Base-by-base conservation (phyloP, 2,329 filamentous ascomycete genomes). In the Mycosphaerella arachidis region DNA sequence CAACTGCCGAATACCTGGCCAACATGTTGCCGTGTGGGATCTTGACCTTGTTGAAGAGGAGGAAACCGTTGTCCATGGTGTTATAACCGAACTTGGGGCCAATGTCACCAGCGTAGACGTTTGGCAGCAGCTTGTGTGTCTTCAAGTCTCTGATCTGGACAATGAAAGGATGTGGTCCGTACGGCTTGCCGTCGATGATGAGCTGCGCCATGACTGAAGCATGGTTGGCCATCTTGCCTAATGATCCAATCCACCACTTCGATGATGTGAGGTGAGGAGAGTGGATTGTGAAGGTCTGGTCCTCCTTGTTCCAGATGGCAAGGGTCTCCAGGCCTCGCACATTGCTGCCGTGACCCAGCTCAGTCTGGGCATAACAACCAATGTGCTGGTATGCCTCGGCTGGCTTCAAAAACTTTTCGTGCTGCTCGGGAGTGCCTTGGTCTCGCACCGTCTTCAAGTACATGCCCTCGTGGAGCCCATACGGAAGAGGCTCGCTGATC, bases 181-280 rank as follows among this genome's bases (percentile, higher is more conserved):
- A 86, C 18, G 80, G 77, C 75, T 88, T 89, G 66, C 87, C 88
- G 61, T 79, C 77, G 62, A 91, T 82, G 63, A 86, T 82, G 30
- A 92, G 79, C 74, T 92, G 89, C 0, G 90, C 89, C 81, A 92
- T 91, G 3, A 92, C 88, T 1, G 90, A 85, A 1, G 89, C 89
- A 70, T 91, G 82, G 71, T 90, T 92, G 48, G 90, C 89, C 2
- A 86, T 87, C 67, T 87, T 82, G 55, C 89, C 90, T 3, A 92
- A 80, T 10, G 88, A 89, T 1, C 90, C 90, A 67, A 91, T 91
- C 90, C 90, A 92, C 89, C 89, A 93, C 72, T 93, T 93, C 35
- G 87, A 88, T 0, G 89, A 84, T 1, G 89, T 92, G 58, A 92
- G 79, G 62, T 85, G 80, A 9, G 89, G 89, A 0, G 87, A 90